Conservation (phyloP, 768 basidiomycete species). For the Hygrophorus russula region DNA sequence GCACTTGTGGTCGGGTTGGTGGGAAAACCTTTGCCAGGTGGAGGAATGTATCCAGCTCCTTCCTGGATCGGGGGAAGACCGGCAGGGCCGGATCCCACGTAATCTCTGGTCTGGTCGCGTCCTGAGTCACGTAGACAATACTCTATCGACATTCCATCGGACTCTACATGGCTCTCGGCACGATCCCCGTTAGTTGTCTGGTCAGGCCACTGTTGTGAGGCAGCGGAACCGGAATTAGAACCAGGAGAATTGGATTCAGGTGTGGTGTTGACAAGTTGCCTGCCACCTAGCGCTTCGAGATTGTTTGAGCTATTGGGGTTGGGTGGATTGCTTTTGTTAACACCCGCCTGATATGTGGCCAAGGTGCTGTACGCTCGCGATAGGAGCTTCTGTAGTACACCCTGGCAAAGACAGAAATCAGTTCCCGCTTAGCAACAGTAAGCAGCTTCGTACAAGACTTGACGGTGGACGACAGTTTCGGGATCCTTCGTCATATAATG, state of each 20-base stretch:
- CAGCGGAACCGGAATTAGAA: background rate
- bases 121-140: no score
- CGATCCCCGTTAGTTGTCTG: no score
- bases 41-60: no score
- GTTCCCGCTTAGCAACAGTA: background rate
- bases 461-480: slow-evolving; percentile 22
- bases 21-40: no score
- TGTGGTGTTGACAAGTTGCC: slow-evolving; percentile 20
- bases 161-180: no score
- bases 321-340: background rate
- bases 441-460: slow-evolving; percentile 19
- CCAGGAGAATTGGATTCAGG: slow-evolving; percentile 20
- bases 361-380: slow-evolving; percentile 24
- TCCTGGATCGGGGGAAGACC: no score
- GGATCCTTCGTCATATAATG: slow-evolving; percentile 34
- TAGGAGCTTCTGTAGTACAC: slow-evolving; percentile 25
- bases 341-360: slow-evolving; percentile 16
- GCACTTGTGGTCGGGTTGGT: no score
- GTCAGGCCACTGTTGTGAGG: no score
- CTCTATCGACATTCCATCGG: no score
- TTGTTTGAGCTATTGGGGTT: slow-evolving; percentile 19
- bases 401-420: slow-evolving; percentile 12
- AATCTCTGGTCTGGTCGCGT: no score
- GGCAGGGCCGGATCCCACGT: no score
- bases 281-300: slow-evolving; percentile 26